Conservation (phyloP, 148 eudicot genomes). For the Persicaria maculosa region DNA sequence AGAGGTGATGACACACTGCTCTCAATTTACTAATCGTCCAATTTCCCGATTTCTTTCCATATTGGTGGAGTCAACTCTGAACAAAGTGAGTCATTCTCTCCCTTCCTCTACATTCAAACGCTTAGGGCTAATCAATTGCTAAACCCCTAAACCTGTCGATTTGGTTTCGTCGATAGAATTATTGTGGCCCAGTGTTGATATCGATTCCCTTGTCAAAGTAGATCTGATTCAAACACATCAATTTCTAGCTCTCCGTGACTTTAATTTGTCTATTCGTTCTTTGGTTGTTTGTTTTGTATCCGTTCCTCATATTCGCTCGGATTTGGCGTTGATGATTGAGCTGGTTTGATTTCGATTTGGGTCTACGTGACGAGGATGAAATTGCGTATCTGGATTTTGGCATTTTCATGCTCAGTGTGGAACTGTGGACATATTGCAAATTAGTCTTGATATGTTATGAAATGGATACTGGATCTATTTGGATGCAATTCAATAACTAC, state of each 20-base stretch:
- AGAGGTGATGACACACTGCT: background rate
- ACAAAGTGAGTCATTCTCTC: background rate
- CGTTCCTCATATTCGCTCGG: background rate
- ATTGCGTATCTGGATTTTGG: background rate
- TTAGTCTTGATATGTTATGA: background rate
- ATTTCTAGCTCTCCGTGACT: background rate
- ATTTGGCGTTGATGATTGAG: background rate
- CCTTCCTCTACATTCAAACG: background rate
- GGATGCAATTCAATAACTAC: background rate
- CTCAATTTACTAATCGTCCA: background rate
- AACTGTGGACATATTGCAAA: background rate
- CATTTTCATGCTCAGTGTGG: background rate
- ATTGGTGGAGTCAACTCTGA: background rate
- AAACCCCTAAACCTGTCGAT: background rate
- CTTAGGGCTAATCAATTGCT: background rate
- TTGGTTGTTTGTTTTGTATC: background rate
- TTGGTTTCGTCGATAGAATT: background rate
- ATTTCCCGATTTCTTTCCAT: background rate
- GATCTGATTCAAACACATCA: background rate
- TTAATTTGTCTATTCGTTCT: background rate
- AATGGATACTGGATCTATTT: background rate
- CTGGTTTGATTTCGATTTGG: background rate
- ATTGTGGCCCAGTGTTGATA: background rate
- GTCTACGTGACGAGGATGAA: background rate
- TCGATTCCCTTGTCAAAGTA: background rate